Base-by-base conservation (phyloP, 176 grass and related monocot genomes). In the Neostapfia colusana region DNA sequence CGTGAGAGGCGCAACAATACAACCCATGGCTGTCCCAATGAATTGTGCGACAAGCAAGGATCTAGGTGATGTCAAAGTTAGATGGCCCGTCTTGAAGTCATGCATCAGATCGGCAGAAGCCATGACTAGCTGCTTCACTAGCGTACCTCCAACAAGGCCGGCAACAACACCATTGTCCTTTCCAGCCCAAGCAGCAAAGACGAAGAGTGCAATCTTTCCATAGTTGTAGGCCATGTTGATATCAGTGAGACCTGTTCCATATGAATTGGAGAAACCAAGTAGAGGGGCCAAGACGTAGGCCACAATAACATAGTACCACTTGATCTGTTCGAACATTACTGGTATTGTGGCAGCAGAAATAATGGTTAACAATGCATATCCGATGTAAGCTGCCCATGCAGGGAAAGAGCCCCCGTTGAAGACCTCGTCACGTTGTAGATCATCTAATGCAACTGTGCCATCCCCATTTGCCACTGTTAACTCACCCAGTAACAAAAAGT, bases 161-260 rank as follows among this genome's bases (percentile, higher is more conserved):
- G 90, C 93, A 8, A 97, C 25, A 16, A 97, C 90, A 20, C 90
- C 93, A 2, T 65, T 77, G 7, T 97, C 85, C 57, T 64, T 91
- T n/a, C 93, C 88, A 0, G 88, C 83, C 78, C 84, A 93, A 8
- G 88, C 83, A 1, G 93, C 86, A 1, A 97, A 82, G 27, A 97
- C 72, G 61, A 97, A 97, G 42, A 97, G 78, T 12, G 88, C 80
- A 1, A 97, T 92, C 81, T 93, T 93, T 21, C 90, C 93, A 10
- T 97, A 97, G 76, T 93, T 97, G 54, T 93, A 97, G 17, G 88
- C 90, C 90, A 97, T 97, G 84, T 97, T 97, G 65, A 93, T 97
- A 70, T 97, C 88, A 0, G 93, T 97, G 42, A 97, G 90, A 16
- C 93, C 90, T 4, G 93, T 87, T 1, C 93, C 93, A 0, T 89